phyloP scores from a whole-genome alignment of 2,329 filamentous ascomycete species.

The Arthroderma sp. region DNA sequence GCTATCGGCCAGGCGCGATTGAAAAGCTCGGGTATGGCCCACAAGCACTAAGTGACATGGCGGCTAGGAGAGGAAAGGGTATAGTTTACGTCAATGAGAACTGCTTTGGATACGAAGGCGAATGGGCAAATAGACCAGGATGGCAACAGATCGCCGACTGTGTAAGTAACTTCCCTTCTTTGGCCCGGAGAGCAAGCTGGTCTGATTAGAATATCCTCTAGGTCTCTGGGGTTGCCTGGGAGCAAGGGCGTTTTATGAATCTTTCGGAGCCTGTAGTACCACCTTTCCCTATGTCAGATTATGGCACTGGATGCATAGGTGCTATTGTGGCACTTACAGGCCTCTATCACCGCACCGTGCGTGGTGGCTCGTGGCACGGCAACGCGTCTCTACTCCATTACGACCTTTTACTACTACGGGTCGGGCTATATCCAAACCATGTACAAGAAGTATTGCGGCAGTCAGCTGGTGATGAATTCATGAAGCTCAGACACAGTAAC shows the following conservation, averaged over 20 bases:
- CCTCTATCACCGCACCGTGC: constrained; percentile 47
- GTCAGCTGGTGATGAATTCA: constrained; percentile 38
- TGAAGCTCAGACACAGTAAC: constrained; percentile 45
- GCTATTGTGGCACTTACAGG: constrained; percentile 53
- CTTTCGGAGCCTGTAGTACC: constrained; percentile 27
- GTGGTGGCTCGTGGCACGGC: constrained; percentile 54
- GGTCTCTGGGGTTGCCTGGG: constrained; percentile 31
- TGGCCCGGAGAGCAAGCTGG: background rate
- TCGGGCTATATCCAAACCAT: constrained; percentile 42
- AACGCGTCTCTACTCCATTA: constrained; percentile 54
- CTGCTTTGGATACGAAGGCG: constrained; percentile 53
- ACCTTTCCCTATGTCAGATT: constrained; percentile 44
- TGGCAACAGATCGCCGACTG: constrained; percentile 64
- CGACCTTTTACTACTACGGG: constrained; percentile 50
- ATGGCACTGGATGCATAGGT: constrained; percentile 60
- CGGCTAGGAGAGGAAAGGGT: constrained; percentile 44
- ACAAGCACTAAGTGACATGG: constrained; percentile 39
- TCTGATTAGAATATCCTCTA: constrained; percentile 10
- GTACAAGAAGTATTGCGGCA: constrained; percentile 40
- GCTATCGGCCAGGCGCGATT: constrained; percentile 54
- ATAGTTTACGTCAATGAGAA: constrained; percentile 58
- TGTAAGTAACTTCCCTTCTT: constrained; percentile 27
- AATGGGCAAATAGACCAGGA: constrained; percentile 51
- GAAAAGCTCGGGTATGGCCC: constrained; percentile 51
- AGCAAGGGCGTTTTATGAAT: constrained; percentile 30